Conservation (phyloP, 164 flowering plant species). For the Malania oleifera region DNA sequence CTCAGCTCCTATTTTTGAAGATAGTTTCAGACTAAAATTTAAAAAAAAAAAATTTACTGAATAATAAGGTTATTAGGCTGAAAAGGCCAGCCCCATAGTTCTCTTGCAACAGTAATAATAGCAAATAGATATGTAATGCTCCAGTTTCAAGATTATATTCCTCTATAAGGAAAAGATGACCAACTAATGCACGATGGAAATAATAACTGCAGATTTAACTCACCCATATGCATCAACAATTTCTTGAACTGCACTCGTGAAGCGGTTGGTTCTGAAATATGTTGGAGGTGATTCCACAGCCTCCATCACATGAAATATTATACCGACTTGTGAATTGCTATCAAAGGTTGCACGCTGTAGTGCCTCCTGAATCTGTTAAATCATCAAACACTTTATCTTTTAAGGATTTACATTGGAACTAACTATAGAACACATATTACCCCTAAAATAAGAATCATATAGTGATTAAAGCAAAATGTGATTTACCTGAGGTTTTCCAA, state of each 20-base stretch:
- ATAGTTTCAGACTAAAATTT: too few relatives aligned
- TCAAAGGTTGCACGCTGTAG: conserved; percentile 92
- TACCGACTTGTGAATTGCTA: conserved; percentile 92
- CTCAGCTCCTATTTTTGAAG: too few relatives aligned
- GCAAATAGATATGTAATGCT: too few relatives aligned
- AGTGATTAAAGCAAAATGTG: background rate
- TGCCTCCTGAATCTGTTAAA: conserved; percentile 81
- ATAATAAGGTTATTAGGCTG: background rate
- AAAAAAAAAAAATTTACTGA: background rate
- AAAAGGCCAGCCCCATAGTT: background rate
- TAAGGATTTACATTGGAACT: background rate
- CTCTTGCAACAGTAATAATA: too few relatives aligned
- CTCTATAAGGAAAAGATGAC: background rate
- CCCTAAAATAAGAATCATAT: background rate
- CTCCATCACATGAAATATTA: conserved; percentile 87
- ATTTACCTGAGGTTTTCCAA: conserved; percentile 75
- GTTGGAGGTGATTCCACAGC: conserved; percentile 93
- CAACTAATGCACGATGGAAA: background rate
- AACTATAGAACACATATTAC: background rate
- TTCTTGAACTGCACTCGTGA: conserved; percentile 87
- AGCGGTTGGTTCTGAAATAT: conserved; percentile 72
- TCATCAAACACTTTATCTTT: background rate
- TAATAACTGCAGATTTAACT: conserved; percentile 11
- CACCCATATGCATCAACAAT: conserved; percentile 99
- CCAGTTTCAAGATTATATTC: too few relatives aligned